Evolutionary conservation across 495 filamentous ascomycete species (phyloP), one percentile per base, ranked within the genome.

Genomic region (Penicillium fimorum): DNA sequence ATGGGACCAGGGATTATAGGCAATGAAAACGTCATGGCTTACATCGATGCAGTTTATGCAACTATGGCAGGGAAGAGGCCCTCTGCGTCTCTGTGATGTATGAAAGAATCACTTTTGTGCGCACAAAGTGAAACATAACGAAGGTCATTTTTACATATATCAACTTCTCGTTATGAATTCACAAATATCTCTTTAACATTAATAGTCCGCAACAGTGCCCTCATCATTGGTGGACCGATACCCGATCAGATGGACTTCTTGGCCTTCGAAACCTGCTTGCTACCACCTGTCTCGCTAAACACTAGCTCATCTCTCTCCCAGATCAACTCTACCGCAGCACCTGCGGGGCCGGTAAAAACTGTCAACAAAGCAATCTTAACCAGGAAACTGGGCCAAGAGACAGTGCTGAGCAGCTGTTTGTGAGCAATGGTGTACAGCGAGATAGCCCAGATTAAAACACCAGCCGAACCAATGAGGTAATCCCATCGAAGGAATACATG

Each of bases 401-500:
- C 67, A 33, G 50, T 62, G 33, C 62, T 68, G 46, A 64, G 71
- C 29, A 75, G 64, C 22, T 66, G 71, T 38, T 68, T 53, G 56
- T 81, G 70, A 6, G 73, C 72, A 42, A 66, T 62, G 9, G 48
- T 54, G 25, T 75, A 70, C 20, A 87, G 57, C 8, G 72, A 75
- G 11, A 77, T 50, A 3, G 81, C 78, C 85, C 85, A 88, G 7
- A 84, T 24, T 13, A 85, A 51, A 30, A 84, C 58, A 1, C 81
- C 76, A 6, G 60, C 51, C 8, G 76, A 76, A 4, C 80, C 83
- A 50, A 81, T 74, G 58, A 83, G 68, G 20, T 84, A 71, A 53
- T 88, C 85, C 73, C 80, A 87, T 43, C 81, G 79, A 27, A 87
- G 59, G 61, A 87, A 82, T 17, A 71, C 68, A 48, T 76, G 76